Conservation (phyloP, 805 yeast genomes). For the Wickerhamiella shivajii region DNA sequence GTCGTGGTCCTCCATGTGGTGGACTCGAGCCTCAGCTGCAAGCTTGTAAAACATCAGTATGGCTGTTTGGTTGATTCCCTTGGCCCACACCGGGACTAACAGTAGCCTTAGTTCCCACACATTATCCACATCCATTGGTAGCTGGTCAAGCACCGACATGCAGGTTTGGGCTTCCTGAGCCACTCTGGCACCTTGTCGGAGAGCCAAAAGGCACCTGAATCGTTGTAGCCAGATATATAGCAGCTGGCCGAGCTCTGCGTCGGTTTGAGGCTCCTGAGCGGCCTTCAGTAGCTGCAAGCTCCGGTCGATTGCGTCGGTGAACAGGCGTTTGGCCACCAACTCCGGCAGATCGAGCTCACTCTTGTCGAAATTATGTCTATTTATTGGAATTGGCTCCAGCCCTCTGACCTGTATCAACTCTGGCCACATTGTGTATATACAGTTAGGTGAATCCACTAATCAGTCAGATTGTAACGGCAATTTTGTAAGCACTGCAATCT, state of each 20-base stretch:
- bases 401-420: too few relatives aligned
- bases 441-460: too few relatives aligned
- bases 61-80: slow-evolving; percentile 24
- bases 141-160: slow-evolving; percentile 19
- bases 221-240: slow-evolving; percentile 22
- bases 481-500: too few relatives aligned
- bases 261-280: slow-evolving; percentile 7
- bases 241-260: slow-evolving; percentile 10
- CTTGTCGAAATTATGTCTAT: too few relatives aligned
- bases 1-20: slow-evolving; percentile 5
- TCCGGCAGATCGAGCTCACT: slow-evolving; percentile 8
- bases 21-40: slow-evolving; percentile 24
- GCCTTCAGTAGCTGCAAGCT: slow-evolving; percentile 14
- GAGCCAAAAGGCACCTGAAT: slow-evolving; percentile 19
- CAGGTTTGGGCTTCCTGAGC: slow-evolving; percentile 23
- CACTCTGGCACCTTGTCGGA: slow-evolving; percentile 17
- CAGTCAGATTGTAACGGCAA: too few relatives aligned
- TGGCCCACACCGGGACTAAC: slow-evolving; percentile 21
- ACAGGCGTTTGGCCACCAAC: slow-evolving; percentile 16
- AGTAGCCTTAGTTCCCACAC: slow-evolving; percentile 26
- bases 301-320: slow-evolving; percentile 18
- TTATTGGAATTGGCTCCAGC: too few relatives aligned
- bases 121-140: slow-evolving; percentile 13
- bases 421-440: too few relatives aligned
- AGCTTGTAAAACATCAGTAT: slow-evolving; percentile 22